phyloP scores from a whole-genome alignment of 1,284 basidiomycete genomes.

The Sanghuangporus baumii region DNA sequence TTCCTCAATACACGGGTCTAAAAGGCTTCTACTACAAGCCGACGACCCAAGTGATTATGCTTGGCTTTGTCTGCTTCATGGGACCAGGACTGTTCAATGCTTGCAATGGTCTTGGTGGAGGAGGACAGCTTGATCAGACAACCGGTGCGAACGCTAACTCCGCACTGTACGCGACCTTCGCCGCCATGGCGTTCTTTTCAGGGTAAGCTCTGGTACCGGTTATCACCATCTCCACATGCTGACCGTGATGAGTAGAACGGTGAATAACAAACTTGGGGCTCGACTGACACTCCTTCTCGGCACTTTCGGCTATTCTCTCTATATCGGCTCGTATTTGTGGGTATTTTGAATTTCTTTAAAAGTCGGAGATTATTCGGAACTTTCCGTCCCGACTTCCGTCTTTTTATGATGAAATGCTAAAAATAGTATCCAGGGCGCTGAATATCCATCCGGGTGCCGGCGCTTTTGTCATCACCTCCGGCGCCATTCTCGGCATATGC shows the following conservation, averaged over 20 bases:
- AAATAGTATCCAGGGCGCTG: constrained; percentile 13
- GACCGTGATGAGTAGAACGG: constrained; percentile 1
- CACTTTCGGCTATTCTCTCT: constrained; percentile 41
- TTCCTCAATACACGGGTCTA: constrained; percentile 15
- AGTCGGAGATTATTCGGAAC: not conserved
- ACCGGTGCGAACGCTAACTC: constrained; percentile 27
- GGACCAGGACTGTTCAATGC: constrained; percentile 28
- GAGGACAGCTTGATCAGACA: constrained; percentile 26
- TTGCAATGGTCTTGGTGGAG: constrained; percentile 27
- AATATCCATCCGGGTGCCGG: constrained; percentile 26
- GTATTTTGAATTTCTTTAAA: constrained; percentile 15
- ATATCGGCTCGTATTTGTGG: constrained; percentile 40
- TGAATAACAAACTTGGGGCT: constrained; percentile 34
- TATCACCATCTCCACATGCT: not conserved
- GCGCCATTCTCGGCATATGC: constrained; percentile 50
- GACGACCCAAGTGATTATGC: constrained; percentile 25
- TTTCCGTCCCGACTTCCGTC: not conserved
- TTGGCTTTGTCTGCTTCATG: constrained; percentile 33
- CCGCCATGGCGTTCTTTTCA: constrained; percentile 24
- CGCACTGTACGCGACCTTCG: constrained; percentile 26
- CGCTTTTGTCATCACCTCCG: constrained; percentile 47
- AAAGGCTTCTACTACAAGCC: constrained; percentile 25
- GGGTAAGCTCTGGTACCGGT: constrained; percentile 1
- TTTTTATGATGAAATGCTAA: not conserved
- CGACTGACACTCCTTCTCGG: constrained; percentile 43